These are phyloP conservation scores for Colletotrichum sp. DNA, from an alignment of 2,329 filamentous ascomycete species.

Conservation along the genomic window DNA sequence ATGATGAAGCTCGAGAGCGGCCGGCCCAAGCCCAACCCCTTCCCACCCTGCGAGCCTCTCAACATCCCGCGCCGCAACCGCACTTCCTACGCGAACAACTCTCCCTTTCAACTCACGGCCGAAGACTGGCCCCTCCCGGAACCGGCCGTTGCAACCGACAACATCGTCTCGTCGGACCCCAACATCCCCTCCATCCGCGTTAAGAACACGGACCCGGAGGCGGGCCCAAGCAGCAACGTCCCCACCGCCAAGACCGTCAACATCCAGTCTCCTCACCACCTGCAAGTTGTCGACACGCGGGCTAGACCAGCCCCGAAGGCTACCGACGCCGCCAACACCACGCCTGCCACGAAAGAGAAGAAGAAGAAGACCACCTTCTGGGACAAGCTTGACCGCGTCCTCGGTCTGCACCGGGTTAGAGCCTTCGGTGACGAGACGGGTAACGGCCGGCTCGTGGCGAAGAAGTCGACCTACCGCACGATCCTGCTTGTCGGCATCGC, in stretches of 20 bases:
- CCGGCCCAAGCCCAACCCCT: not conserved
- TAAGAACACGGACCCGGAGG: not conserved
- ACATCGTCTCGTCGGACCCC: not conserved
- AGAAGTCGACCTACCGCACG: not conserved
- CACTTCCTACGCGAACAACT: not conserved
- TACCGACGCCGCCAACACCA: not conserved
- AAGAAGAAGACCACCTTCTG: not conserved
- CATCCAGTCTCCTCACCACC: not conserved
- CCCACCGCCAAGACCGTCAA: not conserved
- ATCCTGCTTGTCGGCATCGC: not conserved
- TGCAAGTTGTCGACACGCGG: not conserved
- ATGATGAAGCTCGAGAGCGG: not conserved
- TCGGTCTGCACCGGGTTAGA: not conserved
- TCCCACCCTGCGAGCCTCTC: not conserved
- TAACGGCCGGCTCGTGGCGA: not conserved
- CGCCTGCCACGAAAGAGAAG: not conserved
- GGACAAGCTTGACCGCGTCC: not conserved
- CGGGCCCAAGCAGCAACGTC: not conserved
- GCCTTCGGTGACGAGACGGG: not conserved
- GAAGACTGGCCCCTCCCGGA: not conserved
- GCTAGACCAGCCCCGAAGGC: not conserved
- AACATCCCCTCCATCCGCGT: not conserved
- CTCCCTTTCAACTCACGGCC: not conserved
- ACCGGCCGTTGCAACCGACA: not conserved
- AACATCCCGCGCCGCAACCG: not conserved